Base-by-base conservation (phyloP, 768 basidiomycete genomes). In the Pulveroboletus sp. region DNA sequence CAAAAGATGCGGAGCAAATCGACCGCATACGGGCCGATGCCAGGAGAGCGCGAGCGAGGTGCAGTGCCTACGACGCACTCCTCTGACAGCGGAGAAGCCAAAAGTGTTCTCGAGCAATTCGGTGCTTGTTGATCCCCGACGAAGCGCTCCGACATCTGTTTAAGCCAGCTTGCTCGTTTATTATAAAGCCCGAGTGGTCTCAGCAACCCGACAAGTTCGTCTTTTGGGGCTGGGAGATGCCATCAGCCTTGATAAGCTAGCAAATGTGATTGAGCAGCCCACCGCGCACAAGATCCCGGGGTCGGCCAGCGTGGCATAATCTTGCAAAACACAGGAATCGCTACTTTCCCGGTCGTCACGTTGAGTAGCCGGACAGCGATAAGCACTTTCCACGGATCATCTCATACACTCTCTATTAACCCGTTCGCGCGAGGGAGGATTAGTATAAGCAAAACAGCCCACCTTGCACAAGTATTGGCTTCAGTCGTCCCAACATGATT, bases 1-100 rank as follows among this genome's bases (percentile, higher is more conserved):
- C 79, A 86, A 64, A 86, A 89, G 17, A 89, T 86, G 36, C 84
- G 76, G 57, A 86, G 86, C 5, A 83, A 87, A 61, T 89, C 87
- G 1, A 86, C 73, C 1, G 88, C 88, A 52, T 89, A 90, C 4
- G 72, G 69, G 0, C 88, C 86, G 1, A 81, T 72, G 0, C 86
- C 86, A 0, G 83, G 81, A 26, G 83, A 73, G 57, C 82, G 76
- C 36, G 80, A 78, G 47, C 82, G 68, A 10, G 76, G 69, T 9
- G 78, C 80, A 6, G 68, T 60, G 2, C 76, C 74, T 7, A 15
- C 26, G 1, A 26, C 11, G n/a, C 5, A 2, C 27, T 39, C 38
- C 3, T 47, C 38, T 4, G 28, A 50, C 40, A 46, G 18, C 14
- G 38, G 14, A 6, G n/a, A 31, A 8, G 9, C 13, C 32, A 47